Evolutionary conservation across 2,329 filamentous ascomycete species (phyloP), one percentile per base, ranked within the genome.

Genomic region (Fusarium humuli): DNA sequence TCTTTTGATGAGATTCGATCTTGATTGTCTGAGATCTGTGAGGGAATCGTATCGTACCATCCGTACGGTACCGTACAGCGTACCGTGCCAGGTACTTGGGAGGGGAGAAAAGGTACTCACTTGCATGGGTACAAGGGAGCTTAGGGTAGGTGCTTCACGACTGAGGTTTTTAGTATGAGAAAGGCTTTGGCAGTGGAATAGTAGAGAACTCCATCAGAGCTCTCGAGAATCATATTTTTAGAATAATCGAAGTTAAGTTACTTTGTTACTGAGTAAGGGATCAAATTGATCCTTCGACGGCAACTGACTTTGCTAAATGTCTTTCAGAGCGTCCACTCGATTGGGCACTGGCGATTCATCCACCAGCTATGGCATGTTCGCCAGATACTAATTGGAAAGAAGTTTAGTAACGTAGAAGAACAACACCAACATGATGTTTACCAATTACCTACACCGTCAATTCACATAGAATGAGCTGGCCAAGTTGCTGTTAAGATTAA

Each of bases 11-110:
- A 53, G 27, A 65, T 22, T 37, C 34, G 22, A 53, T 65, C 18
- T 32, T 6, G 34, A 44, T 52, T 10, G 25, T 37, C 9, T 22
- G 16, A 48, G 44, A 63, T 44, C 40, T 41, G 32, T 23, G 20
- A 60, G 23, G 20, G n/a, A 27, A 40, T 59, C 37, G 59, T 10
- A 40, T 59, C 37, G 59, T 25, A 27, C 59, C 40, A 30, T 29
- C 7, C 13, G 20, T 18, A 14, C 29, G 27, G 23, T 50, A 44
- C 41, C 22, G 41, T 44, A 52, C 10, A n/a, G 13, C 14, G 22
- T 41, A 41, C 49, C 22, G 23, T 52, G 29, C 12, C 16, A 25
- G 25, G 34, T 42, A 47, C 32, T 20, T 62, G 23, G 20, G 13
- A 27, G 10, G 18, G 20, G 18, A 27, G 22, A 18, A 16, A 27